Evolutionary conservation across 2,329 filamentous ascomycete genomes (phyloP).

Genomic region (Cercospora sp.): DNA sequence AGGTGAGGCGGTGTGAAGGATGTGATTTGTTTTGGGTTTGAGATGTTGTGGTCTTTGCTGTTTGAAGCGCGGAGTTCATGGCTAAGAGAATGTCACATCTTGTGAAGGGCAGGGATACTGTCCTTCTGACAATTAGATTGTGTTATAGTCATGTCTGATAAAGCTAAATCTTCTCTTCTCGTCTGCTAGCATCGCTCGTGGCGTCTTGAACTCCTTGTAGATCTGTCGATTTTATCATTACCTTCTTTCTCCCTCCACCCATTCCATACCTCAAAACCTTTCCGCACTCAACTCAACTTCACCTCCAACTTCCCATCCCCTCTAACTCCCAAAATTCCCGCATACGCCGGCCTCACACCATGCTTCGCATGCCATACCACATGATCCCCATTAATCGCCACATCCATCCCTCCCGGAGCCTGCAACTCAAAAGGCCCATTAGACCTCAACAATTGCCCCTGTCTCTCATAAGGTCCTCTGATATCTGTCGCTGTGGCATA

Average conservation of each 20-base stretch:
- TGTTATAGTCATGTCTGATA: not conserved
- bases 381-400: slow-evolving; percentile 36
- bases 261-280: not conserved
- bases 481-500: slow-evolving; percentile 33
- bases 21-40: too few relatives aligned
- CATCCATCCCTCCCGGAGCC: slow-evolving; percentile 36
- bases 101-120: not conserved
- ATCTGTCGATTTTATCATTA: not conserved
- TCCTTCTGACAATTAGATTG: not conserved
- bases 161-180: not conserved
- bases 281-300: not conserved
- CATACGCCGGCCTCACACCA: slow-evolving; percentile 18
- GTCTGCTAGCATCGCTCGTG: not conserved
- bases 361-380: slow-evolving; percentile 36
- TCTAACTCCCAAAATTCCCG: slow-evolving; percentile 14
- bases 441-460: slow-evolving; percentile 32
- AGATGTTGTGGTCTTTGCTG: too few relatives aligned
- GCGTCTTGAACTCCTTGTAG: not conserved
- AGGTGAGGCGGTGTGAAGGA: too few relatives aligned
- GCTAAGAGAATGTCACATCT: not conserved
- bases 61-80: not conserved
- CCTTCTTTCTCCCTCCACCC: not conserved
- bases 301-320: slow-evolving; percentile 14
- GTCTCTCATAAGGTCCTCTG: slow-evolving; percentile 31
- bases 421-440: slow-evolving; percentile 28